Evolutionary conservation across 2,329 filamentous ascomycete genomes (phyloP), one percentile per base, ranked within the genome.

Genomic region (Pyricularia pennisetigena): DNA sequence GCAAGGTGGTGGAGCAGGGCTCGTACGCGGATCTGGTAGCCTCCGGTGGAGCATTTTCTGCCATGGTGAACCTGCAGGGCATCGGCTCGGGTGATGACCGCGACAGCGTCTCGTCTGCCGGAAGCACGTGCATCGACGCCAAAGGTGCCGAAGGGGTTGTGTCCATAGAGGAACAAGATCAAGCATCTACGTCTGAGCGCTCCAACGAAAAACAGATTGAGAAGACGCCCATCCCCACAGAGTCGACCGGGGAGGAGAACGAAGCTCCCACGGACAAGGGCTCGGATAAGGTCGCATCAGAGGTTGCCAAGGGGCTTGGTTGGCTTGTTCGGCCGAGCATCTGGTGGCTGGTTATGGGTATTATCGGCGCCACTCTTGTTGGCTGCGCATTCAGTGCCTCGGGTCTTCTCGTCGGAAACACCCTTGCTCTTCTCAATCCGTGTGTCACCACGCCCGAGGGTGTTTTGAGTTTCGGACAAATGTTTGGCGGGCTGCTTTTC

Each of bases 401-500:
- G 65, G 86, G 84, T 23, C 77, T 87, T 5, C 83, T 89, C 59
- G 88, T 89, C 69, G 87, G 86, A 64, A 83, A 86, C 73, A 85
- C 84, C 1, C 81, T 89, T 63, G 83, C 84, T n/a, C 81, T 76
- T 57, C 76, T 89, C 54, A 86, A 81, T 69, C 81, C 83, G 0
- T 88, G 85, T 75, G 80, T 83, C 57, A 76, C 78, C 12, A 76
- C 78, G 0, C 74, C 79, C 1, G 76, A 78, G 4, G 79, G 78
- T 12, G 86, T 88, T 64, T 77, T 80, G 4, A 80, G 78, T 12
- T 74, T 76, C 29, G 86, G 85, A 7, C 76, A 80, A 49, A 82
- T 89, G 71, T 87, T 83, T 54, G 83, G 84, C 0, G 79, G 86
- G 4, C 79, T 89, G 74, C 85, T 87, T 75, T 88, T 89, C 73